Evolutionary conservation across 257 asterid genomes (phyloP).

Genomic region (Solanum stenotomum): DNA sequence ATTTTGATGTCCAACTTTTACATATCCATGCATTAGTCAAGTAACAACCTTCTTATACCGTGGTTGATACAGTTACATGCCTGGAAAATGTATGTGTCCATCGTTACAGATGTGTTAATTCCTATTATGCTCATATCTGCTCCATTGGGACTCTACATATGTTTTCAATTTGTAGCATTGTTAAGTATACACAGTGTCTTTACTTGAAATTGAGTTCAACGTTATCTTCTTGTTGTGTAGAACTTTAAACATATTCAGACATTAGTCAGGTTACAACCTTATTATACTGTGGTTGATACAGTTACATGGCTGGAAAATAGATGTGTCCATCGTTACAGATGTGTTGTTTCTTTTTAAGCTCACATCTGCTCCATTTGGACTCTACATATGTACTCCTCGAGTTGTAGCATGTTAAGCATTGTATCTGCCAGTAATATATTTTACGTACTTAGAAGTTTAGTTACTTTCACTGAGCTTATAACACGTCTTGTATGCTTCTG

Average conservation of each 20-base stretch:
- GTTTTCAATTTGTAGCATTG: not conserved
- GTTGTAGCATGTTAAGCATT: not conserved
- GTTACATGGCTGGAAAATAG: conserved; percentile 55
- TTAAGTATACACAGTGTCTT: not conserved
- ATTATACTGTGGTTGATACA: conserved; percentile 33
- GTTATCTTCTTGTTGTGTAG: not conserved
- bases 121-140: conserved; percentile 36
- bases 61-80: conserved; percentile 54
- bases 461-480: not conserved
- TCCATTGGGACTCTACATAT: conserved; percentile 55
- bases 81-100: conserved; percentile 47
- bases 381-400: conserved; percentile 8
- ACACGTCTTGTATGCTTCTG: not conserved
- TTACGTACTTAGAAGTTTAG: not conserved
- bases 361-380: conserved; percentile 69
- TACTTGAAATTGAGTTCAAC: not conserved
- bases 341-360: conserved; percentile 20
- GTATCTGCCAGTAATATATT: not conserved
- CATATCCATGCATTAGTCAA: conserved; percentile 9
- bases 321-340: conserved; percentile 60
- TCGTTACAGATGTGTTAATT: conserved; percentile 51
- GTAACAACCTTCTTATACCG: conserved; percentile 28
- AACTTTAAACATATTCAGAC: conserved; percentile 7
- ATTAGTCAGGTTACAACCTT: conserved; percentile 38
- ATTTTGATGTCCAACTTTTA: not conserved